Base-by-base conservation (phyloP, 2,329 filamentous ascomycete species). In the Epichloe sylvatica region DNA sequence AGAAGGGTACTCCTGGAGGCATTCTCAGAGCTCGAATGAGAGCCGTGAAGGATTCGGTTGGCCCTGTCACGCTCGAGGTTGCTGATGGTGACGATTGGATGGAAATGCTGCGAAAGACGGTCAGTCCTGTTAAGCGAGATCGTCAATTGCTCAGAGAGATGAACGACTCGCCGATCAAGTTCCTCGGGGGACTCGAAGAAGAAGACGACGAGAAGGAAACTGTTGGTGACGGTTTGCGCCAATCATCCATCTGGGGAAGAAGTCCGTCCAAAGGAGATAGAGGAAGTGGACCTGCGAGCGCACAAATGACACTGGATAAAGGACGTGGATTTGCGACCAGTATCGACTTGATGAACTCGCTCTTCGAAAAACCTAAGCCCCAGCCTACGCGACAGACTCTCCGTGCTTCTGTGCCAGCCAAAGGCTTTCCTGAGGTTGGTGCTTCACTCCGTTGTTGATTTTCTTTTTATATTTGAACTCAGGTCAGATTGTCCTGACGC, bases 281-380 rank as follows among this genome's bases (percentile, higher is more conserved):
- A 53, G 53, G 56, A 51, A 57, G 62, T 49, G 59, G 56, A 39
- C 53, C 61, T 44, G 59, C 61, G 42, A 61, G 58, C 53, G 59
- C 57, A 40, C 61, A 70, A 50, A 50, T 63, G 50, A 61, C 59
- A 34, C 55, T 62, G 57, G 65, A 68, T 38, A 75, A 78, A 57
- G 73, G 76, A 49, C 78, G 79, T 55, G 83, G 84, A 1, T 91
- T 95, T 66, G 78, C 81, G 19, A 95, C 85, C 19, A 90, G 86
- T 61, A 94, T 97, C 68, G 92, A 96, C 70, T 72, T 96, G 64
- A 96, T 95, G 88, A 91, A 94, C 64, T 94, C 88, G 45, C 72
- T 96, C 50, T 96, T 94, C 67, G 84, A 86, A 64, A 79, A 84
- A 67, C 75, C 81, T 54, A 80, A 78, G 70, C 74, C 73, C 55